Base-by-base conservation (phyloP, 2,329 filamentous ascomycete genomes). In the Hypoxylon sp. region DNA sequence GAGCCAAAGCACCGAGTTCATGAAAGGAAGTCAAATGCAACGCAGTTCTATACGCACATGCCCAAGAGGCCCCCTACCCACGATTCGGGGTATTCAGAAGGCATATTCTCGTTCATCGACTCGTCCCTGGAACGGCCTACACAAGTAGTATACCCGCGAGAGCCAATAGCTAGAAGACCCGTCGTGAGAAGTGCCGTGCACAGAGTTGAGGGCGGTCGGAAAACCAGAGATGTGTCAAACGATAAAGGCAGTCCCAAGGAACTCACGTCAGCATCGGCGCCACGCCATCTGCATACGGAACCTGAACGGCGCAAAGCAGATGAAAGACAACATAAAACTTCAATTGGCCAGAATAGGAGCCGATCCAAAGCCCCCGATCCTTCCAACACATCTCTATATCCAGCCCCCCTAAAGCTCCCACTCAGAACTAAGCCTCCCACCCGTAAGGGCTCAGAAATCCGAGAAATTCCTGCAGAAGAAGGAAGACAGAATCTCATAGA, bases 381-480 rank as follows among this genome's bases (percentile, higher is more conserved):
- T n/a, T 13, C n/a, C 17, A 22, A 17, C 4, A 22, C 14, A 2
- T 6, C 4, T 13, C 11, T 11, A 14, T 17, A 35, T 8, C 11
- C 31, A n/a, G 5, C 22, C 5, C 25, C 44, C 20, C n/a, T 30
- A 1, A 25, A 50, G 1, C 42, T 55, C 5, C 56, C 56, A 11
- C 56, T n/a, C 50, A 59, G 40, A 14, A 35, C 49, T 44, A 50
- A 44, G 25, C 33, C 11, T 6, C 42, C 37, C 22, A 22, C 31
- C 4, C 40, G 17, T 14, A 35, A 22, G 10, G 14, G 22, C 8
- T 13, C 55, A 1, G 33, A 46, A 3, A 10, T 48, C 11, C 3
- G 14, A 14, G 6, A 22, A 7, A 3, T 5, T 13, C 33, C 5
- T 2, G 33, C 33, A 5, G 40, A 25, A 17, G 6, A n/a, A 35